These are phyloP conservation scores for Septoria linicola DNA, from an alignment of 2,329 filamentous ascomycete species.

Conservation along the genomic window DNA sequence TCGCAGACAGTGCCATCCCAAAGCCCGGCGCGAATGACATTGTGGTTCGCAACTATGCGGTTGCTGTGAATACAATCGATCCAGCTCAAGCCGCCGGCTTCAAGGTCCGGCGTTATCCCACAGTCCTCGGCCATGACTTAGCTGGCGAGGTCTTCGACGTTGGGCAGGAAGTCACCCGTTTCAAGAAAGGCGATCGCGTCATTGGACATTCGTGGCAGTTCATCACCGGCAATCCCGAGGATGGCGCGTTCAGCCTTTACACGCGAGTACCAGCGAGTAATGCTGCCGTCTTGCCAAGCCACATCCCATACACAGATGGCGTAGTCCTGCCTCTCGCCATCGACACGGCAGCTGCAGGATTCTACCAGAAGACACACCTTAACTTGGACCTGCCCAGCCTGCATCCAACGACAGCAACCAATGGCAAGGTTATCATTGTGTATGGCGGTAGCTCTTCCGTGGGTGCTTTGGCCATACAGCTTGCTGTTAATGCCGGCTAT, in stretches of 20 bases:
- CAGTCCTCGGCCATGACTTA: constrained; percentile 53
- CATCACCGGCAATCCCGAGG: not conserved
- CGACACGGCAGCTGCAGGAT: constrained; percentile 25
- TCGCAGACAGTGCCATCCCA: no score
- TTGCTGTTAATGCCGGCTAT: constrained; percentile 47
- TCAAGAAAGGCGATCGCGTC: constrained; percentile 59
- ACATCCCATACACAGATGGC: constrained; percentile 31
- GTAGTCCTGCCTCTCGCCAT: constrained; percentile 29
- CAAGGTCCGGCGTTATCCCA: no score
- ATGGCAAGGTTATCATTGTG: no score
- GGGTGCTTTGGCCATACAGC: constrained; percentile 49
- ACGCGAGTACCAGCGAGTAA: no score
- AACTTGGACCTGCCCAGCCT: not conserved
- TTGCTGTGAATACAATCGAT: constrained; percentile 43
- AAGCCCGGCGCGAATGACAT: no score
- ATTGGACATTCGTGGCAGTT: constrained; percentile 31
- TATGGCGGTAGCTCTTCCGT: constrained; percentile 56
- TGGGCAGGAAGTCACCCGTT: constrained; percentile 56
- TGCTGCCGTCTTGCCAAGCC: no score
- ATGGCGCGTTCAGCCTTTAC: constrained; percentile 35
- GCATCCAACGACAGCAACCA: no score
- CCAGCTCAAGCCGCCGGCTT: constrained; percentile 39
- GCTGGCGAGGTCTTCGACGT: constrained; percentile 53
- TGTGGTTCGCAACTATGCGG: constrained; percentile 38
- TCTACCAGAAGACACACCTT: constrained; percentile 16